phyloP scores from a whole-genome alignment of 805 yeast species.

The Metschnikowia koreensis region DNA sequence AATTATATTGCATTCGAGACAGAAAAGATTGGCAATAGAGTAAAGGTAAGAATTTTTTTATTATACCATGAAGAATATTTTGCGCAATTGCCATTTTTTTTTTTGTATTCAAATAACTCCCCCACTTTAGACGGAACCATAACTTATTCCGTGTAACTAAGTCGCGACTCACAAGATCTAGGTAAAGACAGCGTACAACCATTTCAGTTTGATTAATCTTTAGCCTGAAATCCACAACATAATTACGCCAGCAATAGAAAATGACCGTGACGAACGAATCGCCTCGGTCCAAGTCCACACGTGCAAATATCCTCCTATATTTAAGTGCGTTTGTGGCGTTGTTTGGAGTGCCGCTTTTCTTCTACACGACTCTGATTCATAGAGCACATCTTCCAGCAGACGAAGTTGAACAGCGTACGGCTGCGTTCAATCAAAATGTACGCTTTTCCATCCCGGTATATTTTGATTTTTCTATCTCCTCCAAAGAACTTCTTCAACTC shows the following conservation, averaged over 20 bases:
- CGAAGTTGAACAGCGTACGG: conserved; percentile 33
- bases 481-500: conserved; percentile 29
- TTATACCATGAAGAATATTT: too few relatives aligned
- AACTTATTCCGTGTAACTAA: too few relatives aligned
- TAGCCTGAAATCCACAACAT: background rate
- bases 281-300: conserved; percentile 9
- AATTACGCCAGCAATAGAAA: background rate
- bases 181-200: too few relatives aligned
- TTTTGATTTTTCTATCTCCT: conserved; percentile 29
- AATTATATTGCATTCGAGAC: too few relatives aligned
- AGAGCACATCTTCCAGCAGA: conserved; percentile 58
- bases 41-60: too few relatives aligned
- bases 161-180: too few relatives aligned
- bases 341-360: conserved; percentile 61
- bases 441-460: conserved; percentile 43
- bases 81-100: too few relatives aligned
- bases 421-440: conserved; percentile 21
- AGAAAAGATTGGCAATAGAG: too few relatives aligned
- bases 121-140: too few relatives aligned
- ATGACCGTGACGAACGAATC: conserved; percentile 13
- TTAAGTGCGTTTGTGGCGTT: conserved; percentile 19
- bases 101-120: too few relatives aligned
- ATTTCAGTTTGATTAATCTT: too few relatives aligned
- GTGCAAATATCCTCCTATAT: conserved; percentile 13
- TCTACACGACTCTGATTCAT: conserved; percentile 56